A percentile compares a stretch with the other conserved stretches of the same genome.
phyloP scores from a whole-genome alignment of 108 stramenopile species.

The Fragilariopsis cylindrus region DNA sequence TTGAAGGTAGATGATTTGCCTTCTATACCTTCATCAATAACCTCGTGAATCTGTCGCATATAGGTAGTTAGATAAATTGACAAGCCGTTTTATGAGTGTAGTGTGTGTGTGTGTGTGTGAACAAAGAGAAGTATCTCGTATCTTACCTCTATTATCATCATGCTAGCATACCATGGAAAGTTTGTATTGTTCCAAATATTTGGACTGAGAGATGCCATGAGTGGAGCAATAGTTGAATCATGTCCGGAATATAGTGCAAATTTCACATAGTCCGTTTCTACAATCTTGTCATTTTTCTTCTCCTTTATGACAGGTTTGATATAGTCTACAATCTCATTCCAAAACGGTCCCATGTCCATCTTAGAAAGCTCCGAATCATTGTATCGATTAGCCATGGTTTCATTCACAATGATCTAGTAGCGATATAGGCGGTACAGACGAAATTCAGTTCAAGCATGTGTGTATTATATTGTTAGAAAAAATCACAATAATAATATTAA shows the following conservation, averaged over 20 bases:
- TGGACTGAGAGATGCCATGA: constrained; percentile 70
- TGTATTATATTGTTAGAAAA: not conserved
- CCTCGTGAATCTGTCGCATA: constrained; percentile 7
- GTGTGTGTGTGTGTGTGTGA: not conserved
- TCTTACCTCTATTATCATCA: constrained; percentile 67
- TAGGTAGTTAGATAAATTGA: not conserved
- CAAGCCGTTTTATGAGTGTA: not conserved
- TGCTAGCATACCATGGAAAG: constrained; percentile 84
- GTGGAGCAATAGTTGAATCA: constrained; percentile 83
- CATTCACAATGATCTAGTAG: constrained; percentile 10
- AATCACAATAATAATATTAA: too few relatives aligned
- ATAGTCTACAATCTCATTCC: constrained; percentile 64
- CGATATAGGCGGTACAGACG: not conserved
- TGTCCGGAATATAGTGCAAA: constrained; percentile 77
- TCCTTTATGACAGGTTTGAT: constrained; percentile 43
- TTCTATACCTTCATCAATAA: not conserved
- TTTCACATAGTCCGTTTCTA: constrained; percentile 9
- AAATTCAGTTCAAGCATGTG: constrained; percentile 22
- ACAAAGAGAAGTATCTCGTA: not conserved
- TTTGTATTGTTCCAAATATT: constrained; percentile 57
- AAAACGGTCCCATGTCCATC: constrained; percentile 69
- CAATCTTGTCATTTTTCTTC: not conserved
- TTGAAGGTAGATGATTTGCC: constrained; percentile 11
- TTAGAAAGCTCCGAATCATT: constrained; percentile 63
- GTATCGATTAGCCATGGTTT: constrained; percentile 12